phyloP scores from a whole-genome alignment of 495 filamentous ascomycete species.

The Penicillium turbatum region DNA sequence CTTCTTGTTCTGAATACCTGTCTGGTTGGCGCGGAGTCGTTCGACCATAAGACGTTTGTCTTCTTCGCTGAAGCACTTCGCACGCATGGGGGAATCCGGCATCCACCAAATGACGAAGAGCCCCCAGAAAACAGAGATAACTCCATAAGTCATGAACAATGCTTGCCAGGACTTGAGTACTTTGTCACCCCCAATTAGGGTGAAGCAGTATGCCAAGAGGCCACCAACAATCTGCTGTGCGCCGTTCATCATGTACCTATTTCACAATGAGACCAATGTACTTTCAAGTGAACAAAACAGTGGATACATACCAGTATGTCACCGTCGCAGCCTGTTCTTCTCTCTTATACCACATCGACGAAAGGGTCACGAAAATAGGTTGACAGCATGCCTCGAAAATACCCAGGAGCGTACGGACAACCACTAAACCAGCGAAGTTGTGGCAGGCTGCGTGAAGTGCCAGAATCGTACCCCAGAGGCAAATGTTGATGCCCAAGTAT shows the following conservation, averaged over 20 bases:
- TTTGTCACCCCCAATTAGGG: slow-evolving; percentile 41
- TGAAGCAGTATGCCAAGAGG: slow-evolving; percentile 56
- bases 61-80: slow-evolving; percentile 45
- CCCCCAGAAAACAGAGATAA: slow-evolving; percentile 49
- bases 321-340: slow-evolving; percentile 62
- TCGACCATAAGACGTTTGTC: slow-evolving; percentile 49
- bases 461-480: slow-evolving; percentile 55
- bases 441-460: slow-evolving; percentile 55
- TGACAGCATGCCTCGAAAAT: slow-evolving; percentile 66
- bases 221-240: slow-evolving; percentile 54
- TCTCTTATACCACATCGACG: slow-evolving; percentile 69
- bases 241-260: slow-evolving; percentile 63
- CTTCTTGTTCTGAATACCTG: slow-evolving; percentile 50
- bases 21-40: slow-evolving; percentile 46
- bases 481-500: slow-evolving; percentile 58
- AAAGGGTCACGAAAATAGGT: slow-evolving; percentile 55
- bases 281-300: too few species aligned
- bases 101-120: slow-evolving; percentile 44
- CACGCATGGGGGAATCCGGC: slow-evolving; percentile 49
- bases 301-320: slow-evolving; percentile 54
- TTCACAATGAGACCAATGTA: not conserved
- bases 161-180: slow-evolving; percentile 53
- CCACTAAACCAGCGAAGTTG: slow-evolving; percentile 52
- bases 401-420: slow-evolving; percentile 59
- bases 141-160: slow-evolving; percentile 56